Percentiles rank a stretch among this genome's conserved stretches.
Evolutionary conservation across 768 basidiomycete genomes (phyloP).

Genomic region (Lanmaoa pseudosensibilis): DNA sequence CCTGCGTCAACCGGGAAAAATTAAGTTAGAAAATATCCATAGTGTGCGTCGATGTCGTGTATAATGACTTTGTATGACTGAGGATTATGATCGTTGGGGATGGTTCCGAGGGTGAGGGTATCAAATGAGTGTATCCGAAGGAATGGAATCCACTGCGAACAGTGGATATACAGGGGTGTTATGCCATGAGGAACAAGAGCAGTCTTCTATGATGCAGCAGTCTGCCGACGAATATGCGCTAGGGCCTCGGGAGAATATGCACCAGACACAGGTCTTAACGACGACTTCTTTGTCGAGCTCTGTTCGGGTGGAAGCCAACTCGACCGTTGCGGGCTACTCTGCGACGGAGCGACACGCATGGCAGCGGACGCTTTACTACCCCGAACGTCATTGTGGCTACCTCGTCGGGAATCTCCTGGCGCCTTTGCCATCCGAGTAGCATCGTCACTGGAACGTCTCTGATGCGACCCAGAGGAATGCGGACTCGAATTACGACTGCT

Average conservation of each 20-base stretch:
- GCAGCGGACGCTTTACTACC: slow-evolving; percentile 10
- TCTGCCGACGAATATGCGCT: slow-evolving; percentile 18
- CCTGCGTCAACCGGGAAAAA: not conserved
- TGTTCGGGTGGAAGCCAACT: slow-evolving; percentile 26
- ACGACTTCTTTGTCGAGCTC: slow-evolving; percentile 8
- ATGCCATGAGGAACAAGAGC: not conserved
- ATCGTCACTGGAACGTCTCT: slow-evolving; percentile 36
- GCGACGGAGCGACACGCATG: slow-evolving; percentile 9
- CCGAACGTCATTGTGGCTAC: slow-evolving; percentile 20
- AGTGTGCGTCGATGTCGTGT: slow-evolving; percentile 14
- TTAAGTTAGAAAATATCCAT: slow-evolving; percentile 28
- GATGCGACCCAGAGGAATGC: slow-evolving; percentile 23
- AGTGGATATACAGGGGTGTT: slow-evolving; percentile 11
- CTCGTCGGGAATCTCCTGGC: slow-evolving; percentile 9
- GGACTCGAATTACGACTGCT: slow-evolving; percentile 20
- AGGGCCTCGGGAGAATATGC: slow-evolving; percentile 13
- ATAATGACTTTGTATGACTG: slow-evolving; percentile 17
- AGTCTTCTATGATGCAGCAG: slow-evolving; percentile 21
- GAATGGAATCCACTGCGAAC: slow-evolving; percentile 17
- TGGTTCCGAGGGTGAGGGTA: slow-evolving; percentile 26
- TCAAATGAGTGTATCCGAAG: slow-evolving; percentile 26
- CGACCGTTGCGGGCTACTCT: slow-evolving; percentile 21
- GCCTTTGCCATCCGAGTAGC: slow-evolving; percentile 15
- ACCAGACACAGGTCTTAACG: slow-evolving; percentile 19
- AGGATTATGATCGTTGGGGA: slow-evolving; percentile 13